Evolutionary conservation across 176 grass and related monocot species (phyloP).

Genomic region (Guadua angustifolia): DNA sequence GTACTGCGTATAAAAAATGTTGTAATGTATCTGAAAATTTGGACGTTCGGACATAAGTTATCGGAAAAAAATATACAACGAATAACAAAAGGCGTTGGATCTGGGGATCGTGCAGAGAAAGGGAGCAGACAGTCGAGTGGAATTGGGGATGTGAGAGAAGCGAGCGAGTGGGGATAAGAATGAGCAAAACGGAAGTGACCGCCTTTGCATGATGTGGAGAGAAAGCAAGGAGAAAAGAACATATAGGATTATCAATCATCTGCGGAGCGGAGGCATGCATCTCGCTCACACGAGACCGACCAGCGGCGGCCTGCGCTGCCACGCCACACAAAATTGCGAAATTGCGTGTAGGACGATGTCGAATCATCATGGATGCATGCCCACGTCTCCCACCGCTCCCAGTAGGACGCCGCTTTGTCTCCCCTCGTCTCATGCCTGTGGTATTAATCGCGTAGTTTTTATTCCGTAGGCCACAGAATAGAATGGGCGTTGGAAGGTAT

Average conservation of each 20-base stretch:
- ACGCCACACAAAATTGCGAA: background rate
- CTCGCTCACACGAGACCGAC: background rate
- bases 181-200: conserved; percentile 30
- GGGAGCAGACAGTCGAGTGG: conserved; percentile 28
- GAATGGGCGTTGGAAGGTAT: background rate
- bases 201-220: conserved; percentile 45
- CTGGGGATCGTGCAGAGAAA: conserved; percentile 39
- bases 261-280: background rate
- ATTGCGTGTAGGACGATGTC: background rate
- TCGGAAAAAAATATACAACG: too few species aligned
- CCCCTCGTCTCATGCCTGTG: background rate
- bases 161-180: conserved; percentile 4
- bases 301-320: conserved; percentile 3
- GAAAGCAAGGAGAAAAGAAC: conserved; percentile 14
- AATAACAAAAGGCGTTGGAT: background rate
- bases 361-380: background rate
- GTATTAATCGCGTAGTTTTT: background rate
- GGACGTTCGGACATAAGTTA: too few species aligned
- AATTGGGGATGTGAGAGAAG: background rate
- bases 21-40: too few species aligned
- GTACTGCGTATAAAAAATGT: too few species aligned
- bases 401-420: conserved; percentile 20
- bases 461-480: background rate
- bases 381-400: background rate
- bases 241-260: background rate